phyloP scores from a whole-genome alignment of 2,329 filamentous ascomycete genomes.

The Botrytis squamosa region DNA sequence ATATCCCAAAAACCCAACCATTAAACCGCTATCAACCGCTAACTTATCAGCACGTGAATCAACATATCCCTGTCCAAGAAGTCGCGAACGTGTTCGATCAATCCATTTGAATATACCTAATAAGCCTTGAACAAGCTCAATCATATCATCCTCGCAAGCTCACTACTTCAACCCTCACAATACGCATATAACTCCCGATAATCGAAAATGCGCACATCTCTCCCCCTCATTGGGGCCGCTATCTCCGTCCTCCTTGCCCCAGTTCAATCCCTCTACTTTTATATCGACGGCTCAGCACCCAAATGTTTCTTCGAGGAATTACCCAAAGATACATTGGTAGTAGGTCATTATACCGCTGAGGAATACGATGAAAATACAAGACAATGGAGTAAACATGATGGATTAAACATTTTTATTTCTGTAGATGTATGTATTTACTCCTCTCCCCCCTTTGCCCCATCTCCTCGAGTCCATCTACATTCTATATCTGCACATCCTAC shows the following conservation, averaged over 20 bases:
- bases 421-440: constrained; percentile 65
- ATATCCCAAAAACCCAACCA: constrained; percentile 3
- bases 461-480: constrained; percentile 20
- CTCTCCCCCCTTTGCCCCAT: constrained; percentile 7
- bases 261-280: constrained; percentile 90
- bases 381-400: constrained; percentile 69
- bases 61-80: constrained; percentile 8
- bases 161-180: background rate
- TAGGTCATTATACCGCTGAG: constrained; percentile 86
- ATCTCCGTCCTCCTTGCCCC: constrained; percentile 58
- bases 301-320: constrained; percentile 99
- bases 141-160: background rate
- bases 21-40: background rate
- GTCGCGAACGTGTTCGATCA: constrained; percentile 24
- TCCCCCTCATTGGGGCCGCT: constrained; percentile 58
- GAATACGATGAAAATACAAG: constrained; percentile 73
- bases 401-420: constrained; percentile 81
- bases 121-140: constrained; percentile 9
- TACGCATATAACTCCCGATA: background rate
- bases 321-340: constrained; percentile 94
- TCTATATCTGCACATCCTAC: constrained; percentile 10
- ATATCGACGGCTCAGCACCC: constrained; percentile 77
- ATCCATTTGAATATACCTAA: background rate
- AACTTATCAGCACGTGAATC: constrained; percentile 19
- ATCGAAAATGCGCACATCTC: constrained; percentile 55